Base-by-base conservation (phyloP, 1,284 basidiomycete species). In the Sanghuangporus sanghuang region DNA sequence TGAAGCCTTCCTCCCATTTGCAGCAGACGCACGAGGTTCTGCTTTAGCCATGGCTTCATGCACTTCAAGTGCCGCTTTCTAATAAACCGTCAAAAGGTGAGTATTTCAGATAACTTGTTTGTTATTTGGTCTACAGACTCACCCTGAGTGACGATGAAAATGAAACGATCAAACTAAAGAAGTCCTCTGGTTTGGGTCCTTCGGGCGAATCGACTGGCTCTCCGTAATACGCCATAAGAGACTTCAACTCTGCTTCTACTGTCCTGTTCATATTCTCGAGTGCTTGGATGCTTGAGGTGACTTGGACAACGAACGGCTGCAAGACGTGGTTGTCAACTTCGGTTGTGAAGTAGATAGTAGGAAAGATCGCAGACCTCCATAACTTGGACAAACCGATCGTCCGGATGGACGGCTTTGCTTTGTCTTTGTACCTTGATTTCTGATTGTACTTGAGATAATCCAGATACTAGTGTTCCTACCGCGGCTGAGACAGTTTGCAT, bases 41-140 rank as follows among this genome's bases (percentile, higher is more conserved):
- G 67, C 65, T 68, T 79, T 82, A 61, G 71, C 70, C 67, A 84
- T 77, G 27, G 79, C 73, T 58, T 85, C 81, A 68, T 87, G 81
- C 14, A 93, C 81, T 64, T 93, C 90, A 40, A 90, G 72, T 0
- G 87, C 86, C 58, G 87, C 89, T 82, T 91, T 92, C 90, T 93
- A 65, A 14, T 23, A 40, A 38, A 3, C 57, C 1, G 39, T 56
- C 1, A 44, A 55, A 54, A 42, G 44, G 14, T 27, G 36, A 32
- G 52, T 14, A 46, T 27, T 5, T 27, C 6, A 27, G n/a, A 27
- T 21, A 52, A 35, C n/a, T 23, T 27, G 21, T 6, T 44, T 44
- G 42, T 23, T 52, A 23, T 14, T 8, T 56, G 64, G n/a, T 67
- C 27, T 46, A 5, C 23, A 16, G 44, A 69, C 75, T 63, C 66